Evolutionary conservation across 202 grass and related monocot species (phyloP).

Genomic region (Tripidium arundinaceum): DNA sequence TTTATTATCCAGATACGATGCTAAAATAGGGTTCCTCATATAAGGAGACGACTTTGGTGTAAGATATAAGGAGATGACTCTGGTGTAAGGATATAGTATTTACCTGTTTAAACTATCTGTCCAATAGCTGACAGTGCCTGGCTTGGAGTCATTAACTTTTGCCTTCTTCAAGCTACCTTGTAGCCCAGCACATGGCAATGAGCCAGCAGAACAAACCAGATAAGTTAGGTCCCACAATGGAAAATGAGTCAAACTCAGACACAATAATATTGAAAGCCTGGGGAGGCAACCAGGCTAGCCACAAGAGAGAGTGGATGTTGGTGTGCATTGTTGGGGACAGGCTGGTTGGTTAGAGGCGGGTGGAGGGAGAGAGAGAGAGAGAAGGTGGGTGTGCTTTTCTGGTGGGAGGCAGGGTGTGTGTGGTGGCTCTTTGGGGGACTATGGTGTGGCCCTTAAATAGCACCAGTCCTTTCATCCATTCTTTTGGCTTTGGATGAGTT

Average conservation of each 20-base stretch:
- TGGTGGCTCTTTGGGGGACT: conserved; percentile 40
- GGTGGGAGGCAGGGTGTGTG: conserved; percentile 34
- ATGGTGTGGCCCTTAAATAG: conserved; percentile 53
- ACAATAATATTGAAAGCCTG: conserved; percentile 44
- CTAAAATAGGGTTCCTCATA: not conserved
- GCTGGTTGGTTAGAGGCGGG: not conserved
- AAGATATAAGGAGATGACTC: no score
- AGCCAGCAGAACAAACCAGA: conserved; percentile 13
- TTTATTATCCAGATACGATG: not conserved
- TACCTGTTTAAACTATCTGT: conserved; percentile 46
- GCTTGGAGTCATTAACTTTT: conserved; percentile 35
- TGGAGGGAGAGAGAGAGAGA: no score
- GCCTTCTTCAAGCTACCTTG: conserved; percentile 49
- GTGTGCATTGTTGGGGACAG: conserved; percentile 40
- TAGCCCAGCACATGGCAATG: conserved; percentile 3
- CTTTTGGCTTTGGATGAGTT: not conserved
- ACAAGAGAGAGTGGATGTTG: not conserved
- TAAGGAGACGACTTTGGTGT: not conserved
- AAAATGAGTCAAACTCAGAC: conserved; percentile 42
- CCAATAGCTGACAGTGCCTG: conserved; percentile 36
- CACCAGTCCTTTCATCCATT: conserved; percentile 27
- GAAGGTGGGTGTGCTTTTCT: conserved; percentile 29
- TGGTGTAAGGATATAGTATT: not conserved
- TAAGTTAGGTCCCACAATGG: conserved; percentile 15
- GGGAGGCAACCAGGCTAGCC: conserved; percentile 39